A percentile compares a stretch with the other conserved stretches of the same genome.
These are phyloP conservation scores for Boletus nobilissimus DNA, from an alignment of 1,284 basidiomycete genomes.

Conservation along the genomic window DNA sequence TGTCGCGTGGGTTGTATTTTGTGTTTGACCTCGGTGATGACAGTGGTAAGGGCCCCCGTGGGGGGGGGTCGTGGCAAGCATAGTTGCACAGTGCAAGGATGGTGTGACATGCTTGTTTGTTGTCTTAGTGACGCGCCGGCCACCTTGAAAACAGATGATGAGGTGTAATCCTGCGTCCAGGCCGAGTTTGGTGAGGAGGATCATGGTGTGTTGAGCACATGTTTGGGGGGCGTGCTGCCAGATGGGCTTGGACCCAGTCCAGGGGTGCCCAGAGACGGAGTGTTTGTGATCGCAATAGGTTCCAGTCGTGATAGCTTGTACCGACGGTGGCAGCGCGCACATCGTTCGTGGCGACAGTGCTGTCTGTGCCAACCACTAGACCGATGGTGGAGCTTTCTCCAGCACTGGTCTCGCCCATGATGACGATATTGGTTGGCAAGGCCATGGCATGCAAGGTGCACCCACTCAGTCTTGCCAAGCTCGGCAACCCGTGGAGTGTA, in stretches of 20 bases:
- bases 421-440: slow-evolving; percentile 40
- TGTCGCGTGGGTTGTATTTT: neutral
- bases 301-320: slow-evolving; percentile 41
- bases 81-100: slow-evolving; percentile 29
- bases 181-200: slow-evolving; percentile 42
- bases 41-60: slow-evolving; percentile 33
- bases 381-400: slow-evolving; percentile 44
- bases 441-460: no score
- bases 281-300: slow-evolving; percentile 28
- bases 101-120: slow-evolving; percentile 40
- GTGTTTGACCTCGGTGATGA: slow-evolving; percentile 40
- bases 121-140: slow-evolving; percentile 33
- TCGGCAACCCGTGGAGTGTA: no score
- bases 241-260: slow-evolving; percentile 36
- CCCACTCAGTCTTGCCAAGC: no score
- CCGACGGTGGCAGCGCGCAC: slow-evolving; percentile 34
- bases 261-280: slow-evolving; percentile 46
- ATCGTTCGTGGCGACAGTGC: slow-evolving; percentile 32
- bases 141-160: slow-evolving; percentile 39
- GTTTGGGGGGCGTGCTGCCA: slow-evolving; percentile 26
- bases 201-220: slow-evolving; percentile 34
- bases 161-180: slow-evolving; percentile 38
- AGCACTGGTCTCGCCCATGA: slow-evolving; percentile 41
- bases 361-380: slow-evolving; percentile 30
- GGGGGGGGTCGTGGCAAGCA: slow-evolving; percentile 33